Evolutionary conservation across 1,284 basidiomycete genomes (phyloP), one percentile per base, ranked within the genome.

Genomic region (Microstroma glucosiphilum): DNA sequence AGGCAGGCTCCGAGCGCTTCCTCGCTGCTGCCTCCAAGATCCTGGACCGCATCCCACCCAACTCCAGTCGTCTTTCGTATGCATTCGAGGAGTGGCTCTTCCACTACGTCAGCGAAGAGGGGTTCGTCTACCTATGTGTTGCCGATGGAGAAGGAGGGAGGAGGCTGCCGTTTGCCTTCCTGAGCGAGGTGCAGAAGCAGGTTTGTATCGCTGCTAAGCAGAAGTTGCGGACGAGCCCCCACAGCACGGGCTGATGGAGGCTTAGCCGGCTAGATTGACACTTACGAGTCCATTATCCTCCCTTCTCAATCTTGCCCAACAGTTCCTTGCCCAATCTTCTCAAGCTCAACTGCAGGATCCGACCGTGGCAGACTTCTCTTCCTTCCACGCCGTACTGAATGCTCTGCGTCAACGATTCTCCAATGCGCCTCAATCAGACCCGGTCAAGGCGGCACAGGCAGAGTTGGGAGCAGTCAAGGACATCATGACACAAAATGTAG

Each of bases 401-500:
- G 19, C 48, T 85, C 84, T 72, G 41, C 60, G 68, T 23, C 49
- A 89, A 72, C 86, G 87, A 60, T 97, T 90, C 83, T 92, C 91
- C 76, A 89, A 89, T 42, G 82, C 87, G 15, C 92, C 92, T n/a
- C 90, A 91, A 8, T 83, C 85, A n/a, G 94, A 98, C 78, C 91
- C 93, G 62, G 87, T 97, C 63, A 82, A 87, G 40, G 88, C 90
- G 67, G 94, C 96, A 1, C 92, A 93, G 77, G 85, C 85, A 9
- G 93, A 98, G 78, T 84, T 98, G 40, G 88, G 89, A 66, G 89
- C 92, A 73, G 92, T 94, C 56, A 96, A 96, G 80, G 89, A 94
- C 72, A 92, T 96, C 80, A 96, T 96, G 92, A 92, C 96, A 11
- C 66, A 79, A 55, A 80, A 80, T 48, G 71, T 80, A 0, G 78